Evolutionary conservation across 805 yeast species (phyloP).

Genomic region (Teunomyces barrocoloradensis): DNA sequence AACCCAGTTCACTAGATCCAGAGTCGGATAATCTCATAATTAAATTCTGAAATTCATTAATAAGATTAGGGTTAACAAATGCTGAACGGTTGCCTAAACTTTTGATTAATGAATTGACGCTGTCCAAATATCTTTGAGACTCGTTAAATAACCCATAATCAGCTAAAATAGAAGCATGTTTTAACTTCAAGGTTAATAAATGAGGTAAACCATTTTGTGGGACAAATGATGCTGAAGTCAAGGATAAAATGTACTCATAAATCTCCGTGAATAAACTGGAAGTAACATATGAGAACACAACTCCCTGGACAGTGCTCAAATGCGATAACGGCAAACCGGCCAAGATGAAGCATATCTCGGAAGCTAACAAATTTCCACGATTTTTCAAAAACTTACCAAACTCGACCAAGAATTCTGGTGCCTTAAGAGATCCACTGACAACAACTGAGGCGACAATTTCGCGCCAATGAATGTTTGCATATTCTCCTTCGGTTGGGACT

Average conservation of each 20-base stretch:
- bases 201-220: constrained; percentile 48
- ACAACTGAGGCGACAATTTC: constrained; percentile 42
- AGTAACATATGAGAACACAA: constrained; percentile 41
- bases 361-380: constrained; percentile 31
- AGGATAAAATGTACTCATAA: constrained; percentile 53
- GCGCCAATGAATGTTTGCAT: constrained; percentile 54
- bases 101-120: constrained; percentile 35
- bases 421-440: constrained; percentile 25
- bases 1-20: constrained; percentile 49
- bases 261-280: constrained; percentile 58
- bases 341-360: constrained; percentile 46
- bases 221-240: constrained; percentile 20
- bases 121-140: constrained; percentile 64
- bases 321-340: constrained; percentile 46
- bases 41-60: constrained; percentile 35
- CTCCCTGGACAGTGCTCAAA: not conserved
- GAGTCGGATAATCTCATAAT: constrained; percentile 47
- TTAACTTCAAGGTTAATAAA: constrained; percentile 56
- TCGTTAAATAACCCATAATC: constrained; percentile 60
- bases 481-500: constrained; percentile 41
- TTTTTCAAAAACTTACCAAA: constrained; percentile 48
- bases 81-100: constrained; percentile 29
- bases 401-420: constrained; percentile 44
- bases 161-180: constrained; percentile 65
- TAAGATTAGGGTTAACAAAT: constrained; percentile 19